Evolutionary conservation across 2,329 filamentous ascomycete species (phyloP), one percentile per base, ranked within the genome.

Genomic region (Calonectria naviculata): DNA sequence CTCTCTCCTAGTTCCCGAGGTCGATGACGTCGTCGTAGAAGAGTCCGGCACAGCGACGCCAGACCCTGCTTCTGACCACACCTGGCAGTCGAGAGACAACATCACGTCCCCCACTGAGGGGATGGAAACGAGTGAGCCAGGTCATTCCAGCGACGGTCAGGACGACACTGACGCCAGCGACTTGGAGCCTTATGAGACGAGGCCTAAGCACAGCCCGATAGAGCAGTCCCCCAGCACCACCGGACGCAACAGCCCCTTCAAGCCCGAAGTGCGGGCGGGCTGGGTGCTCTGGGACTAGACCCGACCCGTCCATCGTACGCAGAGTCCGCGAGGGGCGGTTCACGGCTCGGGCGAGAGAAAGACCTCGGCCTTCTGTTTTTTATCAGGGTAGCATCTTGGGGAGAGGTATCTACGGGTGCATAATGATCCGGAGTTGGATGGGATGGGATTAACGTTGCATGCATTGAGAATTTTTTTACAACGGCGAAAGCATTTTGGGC

Each of bases 101-200:
- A 65, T 73, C 12, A 72, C 73, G 0, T 79, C 80, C 5, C 76
- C 77, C 4, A 76, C 76, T 0, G 80, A 82, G 5, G 81, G 80
- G 24, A 52, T 78, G 8, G 81, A 83, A 28, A 81, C 79, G 5
- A 83, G 81, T 67, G 82, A 83, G 36, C 75, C 75, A 10, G 78
- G 73, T 3, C 79, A 79, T 41, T 81, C 80, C 3, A 82, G 80
- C 63, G 81, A 83, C 1, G 78, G 78, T 21, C 75, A 63, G 8
- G 81, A 82, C n/a, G 81, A 73, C 3, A 81, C 81, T 6, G 81
- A 83, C 26, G 78, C 79, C 28, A 83, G 82, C 34, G 82, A 83
- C 17, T 75, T 77, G 0, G 81, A 83, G 7, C 76, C 77, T 8
- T 79, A 75, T 54, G 79, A 82, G 21, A 42, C 67, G 1, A 70